Percentiles rank a stretch among this genome's conserved stretches.
Conservation (phyloP, 2,329 filamentous ascomycete genomes). For the Dactylonectria estremocensis region DNA sequence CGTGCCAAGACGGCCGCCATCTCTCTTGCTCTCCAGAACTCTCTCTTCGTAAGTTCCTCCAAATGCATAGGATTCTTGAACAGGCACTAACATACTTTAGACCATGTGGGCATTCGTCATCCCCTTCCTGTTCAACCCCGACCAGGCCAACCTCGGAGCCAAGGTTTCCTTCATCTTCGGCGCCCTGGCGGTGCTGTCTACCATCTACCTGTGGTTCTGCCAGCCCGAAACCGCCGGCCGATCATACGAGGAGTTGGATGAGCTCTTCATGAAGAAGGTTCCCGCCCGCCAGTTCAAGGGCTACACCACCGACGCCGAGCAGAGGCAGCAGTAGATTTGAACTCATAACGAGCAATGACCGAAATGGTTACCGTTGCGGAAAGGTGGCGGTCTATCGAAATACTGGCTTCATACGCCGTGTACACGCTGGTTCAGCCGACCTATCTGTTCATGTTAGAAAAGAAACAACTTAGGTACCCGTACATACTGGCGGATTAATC, state of each 20-base stretch:
- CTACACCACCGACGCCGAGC: slow-evolving; percentile 37
- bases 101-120: slow-evolving; percentile 42
- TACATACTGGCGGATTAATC: slow-evolving; percentile 19
- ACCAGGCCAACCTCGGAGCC: slow-evolving; percentile 41
- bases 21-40: slow-evolving; percentile 36
- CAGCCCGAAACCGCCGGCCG: slow-evolving; percentile 54
- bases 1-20: slow-evolving; percentile 39
- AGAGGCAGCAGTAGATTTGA: slow-evolving; percentile 15
- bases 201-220: slow-evolving; percentile 53
- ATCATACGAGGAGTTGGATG: slow-evolving; percentile 48
- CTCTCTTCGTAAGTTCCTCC: slow-evolving; percentile 33
- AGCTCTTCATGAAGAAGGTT: slow-evolving; percentile 46
- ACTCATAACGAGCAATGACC: neutral
- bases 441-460: slow-evolving; percentile 2
- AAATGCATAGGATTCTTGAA: neutral
- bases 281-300: slow-evolving; percentile 46
- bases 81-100: slow-evolving; percentile 11
- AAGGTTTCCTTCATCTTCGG: slow-evolving; percentile 52
- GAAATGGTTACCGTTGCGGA: slow-evolving; percentile 3
- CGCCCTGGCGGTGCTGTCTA: slow-evolving; percentile 49
- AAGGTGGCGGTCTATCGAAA: neutral
- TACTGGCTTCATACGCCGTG: slow-evolving; percentile 7
- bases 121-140: slow-evolving; percentile 42
- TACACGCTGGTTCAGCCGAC: neutral
- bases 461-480: neutral